These are phyloP conservation scores for Blastocystis sp. DNA, from an alignment of 352 stramenopile species.

Conservation along the genomic window DNA sequence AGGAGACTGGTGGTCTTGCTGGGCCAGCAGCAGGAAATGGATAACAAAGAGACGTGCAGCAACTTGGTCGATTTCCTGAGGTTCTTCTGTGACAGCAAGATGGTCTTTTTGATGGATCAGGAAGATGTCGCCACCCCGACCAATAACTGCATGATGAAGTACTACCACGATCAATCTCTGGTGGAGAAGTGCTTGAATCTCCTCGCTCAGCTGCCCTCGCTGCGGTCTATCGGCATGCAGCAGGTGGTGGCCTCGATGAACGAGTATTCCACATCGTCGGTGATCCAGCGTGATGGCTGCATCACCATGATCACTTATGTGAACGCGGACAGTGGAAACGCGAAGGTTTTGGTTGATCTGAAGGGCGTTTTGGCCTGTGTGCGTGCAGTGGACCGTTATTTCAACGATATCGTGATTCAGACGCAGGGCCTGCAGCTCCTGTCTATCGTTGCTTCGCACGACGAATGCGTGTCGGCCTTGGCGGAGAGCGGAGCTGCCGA, in stretches of 20 bases:
- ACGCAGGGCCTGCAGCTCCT: slow-evolving; percentile 5
- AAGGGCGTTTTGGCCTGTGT: not conserved
- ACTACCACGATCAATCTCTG: slow-evolving; percentile 31
- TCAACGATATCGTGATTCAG: slow-evolving; percentile 33
- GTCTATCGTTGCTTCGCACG: not conserved
- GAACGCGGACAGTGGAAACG: not conserved
- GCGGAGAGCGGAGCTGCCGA: not conserved
- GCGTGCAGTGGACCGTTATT: slow-evolving; percentile 23
- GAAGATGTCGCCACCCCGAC: not conserved
- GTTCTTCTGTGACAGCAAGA: not conserved
- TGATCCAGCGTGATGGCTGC: not conserved
- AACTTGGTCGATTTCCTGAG: slow-evolving; percentile 3
- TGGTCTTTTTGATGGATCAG: not conserved
- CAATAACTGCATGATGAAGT: slow-evolving; percentile 30
- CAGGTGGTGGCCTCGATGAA: slow-evolving; percentile 35
- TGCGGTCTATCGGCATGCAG: not conserved
- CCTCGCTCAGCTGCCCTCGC: not conserved
- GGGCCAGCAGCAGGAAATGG: not conserved
- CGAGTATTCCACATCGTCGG: not conserved
- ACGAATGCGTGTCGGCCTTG: not conserved
- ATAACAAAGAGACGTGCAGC: not conserved
- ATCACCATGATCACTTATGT: not conserved
- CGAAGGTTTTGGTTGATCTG: not conserved
- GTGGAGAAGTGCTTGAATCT: slow-evolving; percentile 51
- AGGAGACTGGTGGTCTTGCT: not conserved